Base-by-base conservation (phyloP, 140 eudicot genomes). In the Bidens hawaiensis region DNA sequence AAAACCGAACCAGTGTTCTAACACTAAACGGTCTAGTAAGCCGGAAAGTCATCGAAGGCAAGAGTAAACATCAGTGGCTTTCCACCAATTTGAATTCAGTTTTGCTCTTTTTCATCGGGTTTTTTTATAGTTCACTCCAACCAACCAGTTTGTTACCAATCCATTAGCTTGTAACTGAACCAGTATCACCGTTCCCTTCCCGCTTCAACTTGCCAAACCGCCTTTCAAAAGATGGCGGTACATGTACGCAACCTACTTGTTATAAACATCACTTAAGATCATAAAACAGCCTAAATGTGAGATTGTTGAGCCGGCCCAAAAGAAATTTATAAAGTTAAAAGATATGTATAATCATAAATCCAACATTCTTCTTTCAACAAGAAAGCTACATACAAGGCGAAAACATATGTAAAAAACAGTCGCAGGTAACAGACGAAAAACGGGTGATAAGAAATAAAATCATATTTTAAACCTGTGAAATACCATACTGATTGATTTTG, bases 401-500 rank as follows among this genome's bases (percentile, higher is more conserved):
- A 50, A 58, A 60, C 40, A 68, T 60, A 72, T 78, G 58, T 68
- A 52, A 71, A 70, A n/a, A n/a, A 31, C 10, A n/a, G 43, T 71
- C 66, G 28, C 54, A 23, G 65, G 75, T 34, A 19, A 54, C 52
- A 71, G 31, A 33, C 8, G 42, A 45, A 46, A 12, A 67, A n/a
- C 42, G 62, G 65, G 50, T n/a, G 43, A 9, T 27, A 57, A 76
- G 16, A 33, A 68, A 68, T 47, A 57, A 57, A 65, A 80, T 10
- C 70, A 61, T 55, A 56, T 65, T 68, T 30, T 34, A 27, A 65
- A 82, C 81, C 78, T 75, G 85, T 71, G 77, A 68, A 72, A 67
- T 65, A 68, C 65, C 67, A 69, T 65, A 49, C 58, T 48, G 65
- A 28, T 42, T 31, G 54, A 56, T 67, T 43, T 65, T 61, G 63